phyloP scores from a whole-genome alignment of 2,329 filamentous ascomycete species.

The Emmonsiellopsis sp. region DNA sequence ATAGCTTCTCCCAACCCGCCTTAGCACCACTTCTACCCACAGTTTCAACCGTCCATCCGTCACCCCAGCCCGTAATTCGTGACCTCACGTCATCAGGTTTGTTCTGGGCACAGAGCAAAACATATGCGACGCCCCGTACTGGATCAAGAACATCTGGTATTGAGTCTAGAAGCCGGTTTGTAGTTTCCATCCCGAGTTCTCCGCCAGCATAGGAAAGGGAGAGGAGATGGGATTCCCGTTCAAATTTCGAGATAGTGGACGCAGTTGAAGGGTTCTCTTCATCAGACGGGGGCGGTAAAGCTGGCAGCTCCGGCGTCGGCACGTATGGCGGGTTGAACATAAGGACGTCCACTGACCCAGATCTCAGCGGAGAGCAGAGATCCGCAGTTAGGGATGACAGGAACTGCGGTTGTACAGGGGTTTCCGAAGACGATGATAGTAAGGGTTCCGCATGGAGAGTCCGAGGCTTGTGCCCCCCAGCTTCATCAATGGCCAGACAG shows the following conservation, averaged over 20 bases:
- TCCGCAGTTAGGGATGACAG: slow-evolving; percentile 63
- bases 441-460: slow-evolving; percentile 32
- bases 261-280: slow-evolving; percentile 17
- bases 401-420: slow-evolving; percentile 38
- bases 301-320: slow-evolving; percentile 67
- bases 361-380: slow-evolving; percentile 52
- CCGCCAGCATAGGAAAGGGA: slow-evolving; percentile 85
- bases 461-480: slow-evolving; percentile 10
- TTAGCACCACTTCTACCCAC: slow-evolving; percentile 76
- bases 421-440: background rate
- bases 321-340: slow-evolving; percentile 98
- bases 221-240: slow-evolving; percentile 73
- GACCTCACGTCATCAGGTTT: slow-evolving; percentile 64
- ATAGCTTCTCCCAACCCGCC: slow-evolving; percentile 89
- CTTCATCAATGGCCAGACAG: slow-evolving; percentile 35
- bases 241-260: slow-evolving; percentile 43
- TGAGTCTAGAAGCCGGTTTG: slow-evolving; percentile 62
- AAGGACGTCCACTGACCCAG: slow-evolving; percentile 63
- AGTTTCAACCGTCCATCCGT: slow-evolving; percentile 62
- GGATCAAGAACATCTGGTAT: slow-evolving; percentile 56
- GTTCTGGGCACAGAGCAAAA: slow-evolving; percentile 86
- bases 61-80: slow-evolving; percentile 49
- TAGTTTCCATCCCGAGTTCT: slow-evolving; percentile 86
- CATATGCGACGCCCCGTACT: slow-evolving; percentile 68
- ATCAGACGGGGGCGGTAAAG: slow-evolving; percentile 30